These are phyloP conservation scores for Curvularia sp. DNA, from an alignment of 2,329 filamentous ascomycete species.

Conservation along the genomic window DNA sequence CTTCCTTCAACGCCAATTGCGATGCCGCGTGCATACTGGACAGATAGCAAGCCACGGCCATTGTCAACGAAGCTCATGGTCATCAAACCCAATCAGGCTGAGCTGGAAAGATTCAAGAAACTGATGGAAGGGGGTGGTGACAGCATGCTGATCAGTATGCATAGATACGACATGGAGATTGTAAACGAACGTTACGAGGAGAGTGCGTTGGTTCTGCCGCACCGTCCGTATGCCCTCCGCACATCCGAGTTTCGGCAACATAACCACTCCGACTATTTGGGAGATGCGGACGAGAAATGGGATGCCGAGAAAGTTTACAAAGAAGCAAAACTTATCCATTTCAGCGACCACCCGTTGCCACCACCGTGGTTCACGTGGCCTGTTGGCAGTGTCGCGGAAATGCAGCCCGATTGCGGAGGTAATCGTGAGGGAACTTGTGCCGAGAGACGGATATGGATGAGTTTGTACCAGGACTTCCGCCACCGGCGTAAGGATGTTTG, in stretches of 20 bases:
- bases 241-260: conserved; percentile 67
- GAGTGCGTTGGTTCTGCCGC: conserved; percentile 67
- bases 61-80: conserved; percentile 69
- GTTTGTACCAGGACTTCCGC: conserved; percentile 55
- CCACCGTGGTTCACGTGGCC: conserved; percentile 67
- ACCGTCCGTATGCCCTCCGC: conserved; percentile 67
- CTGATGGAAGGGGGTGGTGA: conserved; percentile 40
- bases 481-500: conserved; percentile 52
- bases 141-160: conserved; percentile 36
- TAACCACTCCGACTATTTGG: conserved; percentile 61
- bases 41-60: conserved; percentile 59
- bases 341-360: conserved; percentile 73
- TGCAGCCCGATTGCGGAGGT: conserved; percentile 55
- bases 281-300: conserved; percentile 63
- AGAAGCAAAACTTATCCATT: conserved; percentile 72
- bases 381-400: conserved; percentile 49
- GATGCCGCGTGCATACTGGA: conserved; percentile 77
- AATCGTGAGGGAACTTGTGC: conserved; percentile 39
- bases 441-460: conserved; percentile 55
- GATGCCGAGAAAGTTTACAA: conserved; percentile 62
- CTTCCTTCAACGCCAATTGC: conserved; percentile 67
- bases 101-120: conserved; percentile 54
- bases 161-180: conserved; percentile 71
- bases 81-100: conserved; percentile 62
- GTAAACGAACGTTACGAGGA: conserved; percentile 68